phyloP scores from a whole-genome alignment of 306 rosid genomes.

The Alnus rubra region DNA sequence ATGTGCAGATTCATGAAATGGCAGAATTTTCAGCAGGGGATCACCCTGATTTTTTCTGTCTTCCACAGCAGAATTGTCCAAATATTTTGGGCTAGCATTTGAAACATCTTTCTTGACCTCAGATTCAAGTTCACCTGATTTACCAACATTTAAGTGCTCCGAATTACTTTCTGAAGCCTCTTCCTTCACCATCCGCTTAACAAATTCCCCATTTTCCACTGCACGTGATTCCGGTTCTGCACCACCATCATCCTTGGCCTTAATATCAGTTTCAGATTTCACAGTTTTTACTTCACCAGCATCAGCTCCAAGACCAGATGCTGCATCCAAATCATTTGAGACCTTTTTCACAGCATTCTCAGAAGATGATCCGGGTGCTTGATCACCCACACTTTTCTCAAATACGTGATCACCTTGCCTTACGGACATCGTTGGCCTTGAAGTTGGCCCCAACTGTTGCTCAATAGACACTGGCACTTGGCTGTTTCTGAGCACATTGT shows the following conservation, averaged over 20 bases:
- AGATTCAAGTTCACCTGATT: slow-evolving; percentile 30
- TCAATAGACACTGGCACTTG: slow-evolving; percentile 45
- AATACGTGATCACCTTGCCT: slow-evolving; percentile 35
- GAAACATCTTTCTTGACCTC: slow-evolving; percentile 39
- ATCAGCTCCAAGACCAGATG: slow-evolving; percentile 34
- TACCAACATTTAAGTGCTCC: slow-evolving; percentile 32
- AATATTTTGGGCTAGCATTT: slow-evolving; percentile 32
- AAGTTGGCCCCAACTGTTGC: slow-evolving; percentile 36
- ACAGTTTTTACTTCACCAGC: slow-evolving; percentile 36
- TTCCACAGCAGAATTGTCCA: slow-evolving; percentile 32
- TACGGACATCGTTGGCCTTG: slow-evolving; percentile 31
- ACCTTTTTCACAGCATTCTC: slow-evolving; percentile 37
- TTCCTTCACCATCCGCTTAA: slow-evolving; percentile 42
- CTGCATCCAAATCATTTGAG: slow-evolving; percentile 32
- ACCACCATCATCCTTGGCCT: slow-evolving; percentile 42
- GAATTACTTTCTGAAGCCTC: slow-evolving; percentile 43
- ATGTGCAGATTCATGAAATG: slow-evolving; percentile 36
- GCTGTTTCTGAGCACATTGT: slow-evolving; percentile 41
- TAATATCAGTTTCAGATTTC: slow-evolving; percentile 42
- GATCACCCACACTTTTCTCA: slow-evolving; percentile 22
- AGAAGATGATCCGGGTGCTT: slow-evolving; percentile 40
- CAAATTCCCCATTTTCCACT: slow-evolving; percentile 51
- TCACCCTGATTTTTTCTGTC: slow-evolving; percentile 51
- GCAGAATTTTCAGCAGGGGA: slow-evolving; percentile 30
- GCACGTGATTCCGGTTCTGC: slow-evolving; percentile 29